Base-by-base conservation (phyloP, 1,139 yeast genomes). In the Nakaseomyces delphensis region DNA sequence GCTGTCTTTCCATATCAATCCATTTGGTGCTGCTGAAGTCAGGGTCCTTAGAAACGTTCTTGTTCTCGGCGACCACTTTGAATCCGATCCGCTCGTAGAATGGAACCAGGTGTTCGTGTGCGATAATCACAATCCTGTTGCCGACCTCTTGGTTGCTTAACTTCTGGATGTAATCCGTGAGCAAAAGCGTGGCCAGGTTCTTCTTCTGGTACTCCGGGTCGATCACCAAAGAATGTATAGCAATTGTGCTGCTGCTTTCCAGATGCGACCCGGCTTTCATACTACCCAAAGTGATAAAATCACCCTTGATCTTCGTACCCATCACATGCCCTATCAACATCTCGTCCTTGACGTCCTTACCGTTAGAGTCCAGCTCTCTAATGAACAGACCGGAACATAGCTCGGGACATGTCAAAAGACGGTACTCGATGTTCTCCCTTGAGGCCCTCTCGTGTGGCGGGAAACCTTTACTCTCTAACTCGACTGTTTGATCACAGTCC, bases 121-220 rank as follows among this genome's bases (percentile, higher is more conserved):
- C 84, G 48, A 89, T 73, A 38, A 91, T 69, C 4, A 80, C 75
- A 43, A 91, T 78, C 54, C 77, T 74, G 52, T 80, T 85, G 41
- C 94, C 96, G 51, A 86, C 78, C 54, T 81, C 86, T 59, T 86
- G 94, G 60, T 87, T 86, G 36, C 87, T 77, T 63, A 91, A 69
- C 56, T 89, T 85, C 64, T 91, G 96, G 49, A 89, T 76, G 65
- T 85, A 91, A 65, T 91, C 98, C 54, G 83, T 87, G 58, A 89
- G 65, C 58, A 91, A 66, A 48, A 86, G 69, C 13, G 95, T 78
- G 8, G 95, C 97, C 48, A 91, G 70, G 57, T 83, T 83, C 64
- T 77, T 76, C 45, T 87, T 84, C 60, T 82, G 86, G 74, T 79
- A 85, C 36, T 78, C 78, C 21, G 91, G 85, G 52, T 78, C 79